Evolutionary conservation across 306 rosid species (phyloP), one percentile per base, ranked within the genome.

Genomic region (Quercus glauca): DNA sequence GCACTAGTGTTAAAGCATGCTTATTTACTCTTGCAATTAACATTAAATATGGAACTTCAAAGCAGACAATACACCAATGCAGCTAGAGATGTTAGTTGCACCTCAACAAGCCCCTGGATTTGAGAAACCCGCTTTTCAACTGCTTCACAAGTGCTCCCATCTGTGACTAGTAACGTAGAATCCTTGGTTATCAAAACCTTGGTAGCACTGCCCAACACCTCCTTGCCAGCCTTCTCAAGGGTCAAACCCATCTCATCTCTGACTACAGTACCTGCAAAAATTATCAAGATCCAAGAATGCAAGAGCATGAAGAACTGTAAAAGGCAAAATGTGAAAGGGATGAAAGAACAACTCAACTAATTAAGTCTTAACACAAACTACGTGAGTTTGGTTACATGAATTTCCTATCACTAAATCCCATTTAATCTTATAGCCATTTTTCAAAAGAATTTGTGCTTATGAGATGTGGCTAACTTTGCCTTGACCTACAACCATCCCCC

Each of bases 221-320:
- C 88, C 59, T 76, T 83, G 69, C 80, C 87, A 74, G 89, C 90
- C 71, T 87, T 88, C 79, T 91, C 92, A 75, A 94, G 88, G 56
- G 88, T 87, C 82, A 94, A 84, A 28, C 95, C 97, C 88, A 76
- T 85, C 67, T 91, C 99, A 78, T 92, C 95, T 87, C 99, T 92
- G 60, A 92, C 85, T 55, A 94, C 97, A 37, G 97, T 90, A 41
- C 93, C 99, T 94, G 80, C 80, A 87, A 33, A 78, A 69, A 76
- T 60, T 56, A 77, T 9, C 49, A 55, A 73, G 33, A 58, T 41
- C 55, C 20, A 75, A 55, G 35, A 69, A 69, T 12, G 19, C 23
- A 82, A 79, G 69, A 37, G 29, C 26, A 60, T 73, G 70, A 78
- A 80, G 61, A 81, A 76, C 57, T 55, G 4, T 45, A 8, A 57